Base-by-base conservation (phyloP, 2,329 filamentous ascomycete species). In the Talaromyces sp. region DNA sequence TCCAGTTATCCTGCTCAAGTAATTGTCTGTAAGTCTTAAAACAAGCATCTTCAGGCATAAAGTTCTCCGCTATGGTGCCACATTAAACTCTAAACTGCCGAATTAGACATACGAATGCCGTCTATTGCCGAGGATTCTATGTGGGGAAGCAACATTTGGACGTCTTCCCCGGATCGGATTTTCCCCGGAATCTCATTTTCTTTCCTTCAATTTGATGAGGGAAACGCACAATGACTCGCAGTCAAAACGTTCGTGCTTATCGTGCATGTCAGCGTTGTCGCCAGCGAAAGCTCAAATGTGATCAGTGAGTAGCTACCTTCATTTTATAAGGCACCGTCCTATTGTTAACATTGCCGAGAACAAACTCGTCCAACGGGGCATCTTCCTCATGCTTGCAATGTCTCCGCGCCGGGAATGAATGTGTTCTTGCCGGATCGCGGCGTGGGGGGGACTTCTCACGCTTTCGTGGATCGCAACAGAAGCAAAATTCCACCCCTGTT, bases 241-340 rank as follows among this genome's bases (percentile, higher is more conserved):
- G 40, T 33, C 32, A 29, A 16, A 51, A 51, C 29, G 27, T 51
- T 16, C 43, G 54, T 19, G 47, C 53, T n/a, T 56, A 56, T 45
- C 49, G 55, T 14, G 55, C 55, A 2, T 58, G 52, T 14, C 35
- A 52, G 10, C 49, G 49, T 10, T 58, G 55, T 42, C 46, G 55
- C 29, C 20, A 32, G 13, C 52, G 54, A 5, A 59, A 59, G 36
- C 44, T 47, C 2, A 59, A 55, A 49, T 59, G 56, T 41, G 54
- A 59, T 43, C 45, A 45, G 56, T 59, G 29, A 16, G 51, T 49
- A 9, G 24, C 4, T 35, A 35, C 11, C 4, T 35, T 4, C 11
- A 27, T 27, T 27, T 27, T 24, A 27, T 10, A 43, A 22, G 13
- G 10, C 8, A 29, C 43, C 29, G 4, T 46, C 20, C 16, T n/a